Evolutionary conservation across 331 rosid genomes (phyloP).

Genomic region (Dryas integrifolia): DNA sequence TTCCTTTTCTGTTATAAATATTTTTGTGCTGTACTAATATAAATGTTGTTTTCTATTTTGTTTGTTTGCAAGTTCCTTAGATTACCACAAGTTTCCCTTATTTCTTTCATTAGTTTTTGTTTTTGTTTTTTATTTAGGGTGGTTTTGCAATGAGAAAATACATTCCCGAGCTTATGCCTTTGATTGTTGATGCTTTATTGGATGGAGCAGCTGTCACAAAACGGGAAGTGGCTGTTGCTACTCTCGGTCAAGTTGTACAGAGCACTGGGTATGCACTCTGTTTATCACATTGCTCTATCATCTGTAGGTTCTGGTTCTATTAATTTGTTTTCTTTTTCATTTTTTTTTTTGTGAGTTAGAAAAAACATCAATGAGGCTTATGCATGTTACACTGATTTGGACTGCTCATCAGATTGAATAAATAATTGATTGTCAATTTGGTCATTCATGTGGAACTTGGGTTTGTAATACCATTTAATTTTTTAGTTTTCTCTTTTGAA

Average conservation of each 20-base stretch:
- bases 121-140: conserved; percentile 47
- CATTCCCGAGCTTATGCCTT: conserved; percentile 97
- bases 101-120: neutral
- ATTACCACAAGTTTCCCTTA: neutral
- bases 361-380: neutral
- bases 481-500: neutral
- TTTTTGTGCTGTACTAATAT: neutral
- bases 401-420: neutral
- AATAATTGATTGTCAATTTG: neutral
- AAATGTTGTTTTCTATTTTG: neutral
- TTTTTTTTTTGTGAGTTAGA: neutral
- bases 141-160: conserved; percentile 96
- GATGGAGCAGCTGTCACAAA: conserved; percentile 93
- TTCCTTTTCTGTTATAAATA: neutral
- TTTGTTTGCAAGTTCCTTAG: too few relatives aligned
- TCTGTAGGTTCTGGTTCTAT: neutral
- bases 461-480: too few relatives aligned
- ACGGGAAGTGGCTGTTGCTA: conserved; percentile 94
- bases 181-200: conserved; percentile 87
- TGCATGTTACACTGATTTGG: neutral
- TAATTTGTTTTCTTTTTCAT: neutral
- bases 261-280: conserved; percentile 81
- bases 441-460: neutral
- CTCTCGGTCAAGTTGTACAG: conserved; percentile 99
- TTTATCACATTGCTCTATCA: conserved; percentile 9